Base-by-base conservation (phyloP, 1,284 basidiomycete species). In the Chalciporus sp. region DNA sequence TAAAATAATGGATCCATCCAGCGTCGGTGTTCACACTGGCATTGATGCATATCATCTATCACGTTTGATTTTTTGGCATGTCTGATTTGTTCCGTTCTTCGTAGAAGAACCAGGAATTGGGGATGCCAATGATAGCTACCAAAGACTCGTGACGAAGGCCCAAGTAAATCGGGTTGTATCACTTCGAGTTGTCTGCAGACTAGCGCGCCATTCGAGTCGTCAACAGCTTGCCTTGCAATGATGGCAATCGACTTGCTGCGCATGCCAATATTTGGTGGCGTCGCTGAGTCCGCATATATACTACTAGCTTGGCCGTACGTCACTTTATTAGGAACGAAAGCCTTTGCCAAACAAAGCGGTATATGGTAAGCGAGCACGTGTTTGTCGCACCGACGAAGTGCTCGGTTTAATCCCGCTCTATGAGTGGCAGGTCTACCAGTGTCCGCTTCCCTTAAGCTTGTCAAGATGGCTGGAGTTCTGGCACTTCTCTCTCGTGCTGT, bases 321-420 rank as follows among this genome's bases (percentile, higher is more conserved):
- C 6, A 23, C 23, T 43, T 60, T 60, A 53, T 61, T 61, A 56
- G 48, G 50, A 58, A 57, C 50, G 39, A 26, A 51, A 31, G 58
- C 33, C 41, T 39, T 55, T 58, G 57, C 53, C 52, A 60, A 64
- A 61, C 49, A 64, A 10, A 12, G 52, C 41, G 12, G 27, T 60
- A 62, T 60, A n/a, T 52, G 61, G 59, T 17, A 63, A 16, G 45
- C 33, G 27, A 41, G 4, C 61, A 53, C 56, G 44, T 20, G 42
- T 47, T 42, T 11, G 47, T 26, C 26, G 33, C 33, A 7, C 33
- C 16, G 14, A 33, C 31, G 7, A 29, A 12, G 33, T n/a, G 12
- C 7, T 26, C 31, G 27, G 41, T 33, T 37, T 31, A n/a, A 42
- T 17, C 31, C 23, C 42, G 42, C 28, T 43, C 42, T 28, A 23